Conservation (phyloP, 1,284 basidiomycete genomes). For the Ustilago cynodontis region DNA sequence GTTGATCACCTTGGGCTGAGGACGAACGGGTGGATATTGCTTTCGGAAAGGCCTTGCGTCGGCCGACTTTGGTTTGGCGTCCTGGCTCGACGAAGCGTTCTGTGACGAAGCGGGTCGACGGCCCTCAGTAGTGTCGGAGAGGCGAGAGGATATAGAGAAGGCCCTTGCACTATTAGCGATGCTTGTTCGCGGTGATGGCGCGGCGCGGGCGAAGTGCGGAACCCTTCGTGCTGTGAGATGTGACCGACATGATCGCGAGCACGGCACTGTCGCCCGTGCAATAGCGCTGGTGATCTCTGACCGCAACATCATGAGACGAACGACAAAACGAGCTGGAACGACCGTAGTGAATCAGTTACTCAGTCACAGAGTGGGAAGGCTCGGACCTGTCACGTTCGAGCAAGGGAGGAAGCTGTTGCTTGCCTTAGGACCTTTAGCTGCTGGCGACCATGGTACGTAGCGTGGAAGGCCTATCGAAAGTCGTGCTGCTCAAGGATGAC, state of each 20-base stretch:
- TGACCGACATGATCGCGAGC: not conserved
- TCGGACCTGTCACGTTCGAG: not conserved
- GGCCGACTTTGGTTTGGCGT: conserved; percentile 1
- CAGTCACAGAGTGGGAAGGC: too few relatives aligned
- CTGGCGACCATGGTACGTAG: not conserved
- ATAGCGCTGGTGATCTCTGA: conserved; percentile 10
- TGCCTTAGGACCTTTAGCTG: not conserved
- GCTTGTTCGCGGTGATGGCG: not conserved
- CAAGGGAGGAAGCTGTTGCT: not conserved
- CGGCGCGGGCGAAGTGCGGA: not conserved
- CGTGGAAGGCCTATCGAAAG: not conserved
- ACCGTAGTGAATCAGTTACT: too few relatives aligned
- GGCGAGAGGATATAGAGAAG: conserved; percentile 10
- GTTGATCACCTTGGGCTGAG: conserved; percentile 57
- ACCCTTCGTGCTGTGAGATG: not conserved
- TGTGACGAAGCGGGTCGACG: conserved; percentile 11
- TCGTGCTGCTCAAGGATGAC: not conserved
- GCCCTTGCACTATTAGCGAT: conserved; percentile 8
- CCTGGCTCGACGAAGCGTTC: conserved; percentile 3
- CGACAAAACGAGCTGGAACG: too few relatives aligned
- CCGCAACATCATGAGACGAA: conserved; percentile 19
- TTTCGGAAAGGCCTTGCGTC: conserved; percentile 52
- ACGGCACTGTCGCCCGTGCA: conserved; percentile 6
- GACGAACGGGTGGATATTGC: conserved; percentile 59
- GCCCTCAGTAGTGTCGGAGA: conserved; percentile 1